These are phyloP conservation scores for Neofusicoccum cordaticola DNA, from an alignment of 2,329 filamentous ascomycete species.

Conservation along the genomic window DNA sequence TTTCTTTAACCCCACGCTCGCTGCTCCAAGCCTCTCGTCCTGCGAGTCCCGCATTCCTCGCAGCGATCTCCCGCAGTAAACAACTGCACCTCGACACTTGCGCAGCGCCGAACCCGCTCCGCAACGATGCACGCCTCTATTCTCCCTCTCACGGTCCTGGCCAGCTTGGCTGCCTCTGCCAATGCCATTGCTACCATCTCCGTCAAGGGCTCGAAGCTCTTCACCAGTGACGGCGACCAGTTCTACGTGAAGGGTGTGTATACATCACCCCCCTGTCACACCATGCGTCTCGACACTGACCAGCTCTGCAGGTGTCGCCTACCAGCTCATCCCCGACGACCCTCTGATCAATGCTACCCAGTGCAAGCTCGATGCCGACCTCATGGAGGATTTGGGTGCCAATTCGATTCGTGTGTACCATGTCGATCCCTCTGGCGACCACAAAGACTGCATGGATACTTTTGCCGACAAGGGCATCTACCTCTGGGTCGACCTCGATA, in stretches of 20 bases:
- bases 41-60: neutral
- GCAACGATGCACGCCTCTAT: neutral
- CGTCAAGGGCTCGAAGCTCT: constrained; percentile 78
- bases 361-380: constrained; percentile 68
- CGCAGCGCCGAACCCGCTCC: neutral
- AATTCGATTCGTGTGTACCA: constrained; percentile 89
- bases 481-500: constrained; percentile 78
- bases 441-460: constrained; percentile 75
- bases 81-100: neutral
- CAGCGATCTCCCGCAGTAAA: neutral
- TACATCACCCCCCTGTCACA: neutral
- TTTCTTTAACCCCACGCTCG: neutral
- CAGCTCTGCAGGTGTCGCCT: neutral
- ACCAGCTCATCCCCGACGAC: constrained; percentile 61
- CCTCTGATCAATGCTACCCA: constrained; percentile 74
- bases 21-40: neutral
- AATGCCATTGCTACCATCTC: constrained; percentile 55
- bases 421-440: constrained; percentile 68
- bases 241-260: constrained; percentile 76
- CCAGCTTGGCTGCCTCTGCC: constrained; percentile 31
- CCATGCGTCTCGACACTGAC: neutral
- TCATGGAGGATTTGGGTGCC: constrained; percentile 78
- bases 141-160: constrained; percentile 22
- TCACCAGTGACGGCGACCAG: constrained; percentile 74
- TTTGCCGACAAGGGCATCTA: constrained; percentile 82